Conservation (phyloP, 495 filamentous ascomycete genomes). For the Daldinia vernicosa region DNA sequence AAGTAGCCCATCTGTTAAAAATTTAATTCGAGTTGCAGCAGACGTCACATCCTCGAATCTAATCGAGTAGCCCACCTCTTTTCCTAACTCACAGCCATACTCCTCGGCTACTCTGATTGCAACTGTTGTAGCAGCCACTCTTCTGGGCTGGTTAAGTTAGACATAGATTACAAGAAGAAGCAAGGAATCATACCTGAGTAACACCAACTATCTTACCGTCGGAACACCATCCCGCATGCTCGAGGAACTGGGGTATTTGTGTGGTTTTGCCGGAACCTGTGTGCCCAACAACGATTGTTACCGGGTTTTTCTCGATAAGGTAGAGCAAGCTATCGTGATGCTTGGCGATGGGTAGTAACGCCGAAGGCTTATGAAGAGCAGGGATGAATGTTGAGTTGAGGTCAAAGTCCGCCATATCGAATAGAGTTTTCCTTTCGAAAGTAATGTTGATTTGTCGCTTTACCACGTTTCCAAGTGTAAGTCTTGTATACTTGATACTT, state of each 20-base stretch:
- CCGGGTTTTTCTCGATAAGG: conserved; percentile 76
- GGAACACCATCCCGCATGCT: conserved; percentile 88
- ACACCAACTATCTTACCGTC: conserved; percentile 83
- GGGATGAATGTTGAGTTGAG: conserved; percentile 74
- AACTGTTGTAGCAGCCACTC: conserved; percentile 93
- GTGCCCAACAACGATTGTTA: conserved; percentile 87
- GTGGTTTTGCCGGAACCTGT: conserved; percentile 94
- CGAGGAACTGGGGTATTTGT: conserved; percentile 86
- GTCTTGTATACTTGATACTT: background rate
- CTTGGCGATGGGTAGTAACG: conserved; percentile 79
- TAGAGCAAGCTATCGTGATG: conserved; percentile 79
- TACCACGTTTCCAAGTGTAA: background rate
- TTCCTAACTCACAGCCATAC: conserved; percentile 87
- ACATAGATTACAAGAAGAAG: background rate
- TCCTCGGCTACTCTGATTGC: conserved; percentile 92
- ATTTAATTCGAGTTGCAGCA: conserved; percentile 88
- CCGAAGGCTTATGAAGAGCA: conserved; percentile 78
- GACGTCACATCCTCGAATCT: conserved; percentile 97
- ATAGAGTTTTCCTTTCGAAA: background rate
- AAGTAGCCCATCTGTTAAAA: conserved; percentile 93
- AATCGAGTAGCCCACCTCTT: conserved; percentile 96
- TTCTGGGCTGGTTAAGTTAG: conserved; percentile 71
- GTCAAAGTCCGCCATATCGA: conserved; percentile 64
- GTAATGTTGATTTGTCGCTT: background rate
- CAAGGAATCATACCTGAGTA: conserved; percentile 76